phyloP scores from a whole-genome alignment of 768 basidiomycete genomes.

The Mycena venus region DNA sequence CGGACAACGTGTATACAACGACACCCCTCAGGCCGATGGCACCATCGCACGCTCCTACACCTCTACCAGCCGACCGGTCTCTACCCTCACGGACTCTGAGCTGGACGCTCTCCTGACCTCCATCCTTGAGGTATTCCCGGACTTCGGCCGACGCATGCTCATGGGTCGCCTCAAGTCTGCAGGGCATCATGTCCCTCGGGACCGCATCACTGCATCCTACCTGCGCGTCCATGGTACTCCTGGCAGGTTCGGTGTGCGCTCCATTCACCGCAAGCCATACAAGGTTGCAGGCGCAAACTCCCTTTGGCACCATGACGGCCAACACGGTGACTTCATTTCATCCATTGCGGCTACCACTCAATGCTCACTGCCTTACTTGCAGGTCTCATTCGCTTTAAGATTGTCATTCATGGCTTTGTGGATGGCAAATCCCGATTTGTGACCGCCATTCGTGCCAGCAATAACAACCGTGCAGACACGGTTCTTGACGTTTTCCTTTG shows the following conservation, averaged over 20 bases:
- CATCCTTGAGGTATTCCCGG: slow-evolving; percentile 42
- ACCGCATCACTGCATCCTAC: slow-evolving; percentile 33
- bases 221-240: slow-evolving; percentile 38
- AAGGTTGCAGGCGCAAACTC: slow-evolving; percentile 51
- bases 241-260: slow-evolving; percentile 37
- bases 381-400: slow-evolving; percentile 43
- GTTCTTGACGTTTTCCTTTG: slow-evolving; percentile 52
- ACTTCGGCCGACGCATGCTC: slow-evolving; percentile 42
- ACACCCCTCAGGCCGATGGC: not conserved
- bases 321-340: slow-evolving; percentile 53
- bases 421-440: slow-evolving; percentile 56
- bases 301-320: slow-evolving; percentile 55
- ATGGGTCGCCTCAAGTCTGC: slow-evolving; percentile 35
- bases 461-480: slow-evolving; percentile 56
- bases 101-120: slow-evolving; percentile 37
- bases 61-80: slow-evolving; percentile 1
- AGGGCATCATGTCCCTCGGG: slow-evolving; percentile 37
- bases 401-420: slow-evolving; percentile 52
- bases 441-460: slow-evolving; percentile 48
- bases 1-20: slow-evolving; percentile 16
- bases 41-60: not conserved
- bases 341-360: too few species aligned
- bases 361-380: not conserved
- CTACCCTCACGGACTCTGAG: slow-evolving; percentile 37
- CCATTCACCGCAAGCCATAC: slow-evolving; percentile 45